phyloP scores from a whole-genome alignment of 305 asterid species.

The Fraxinus nigra region DNA sequence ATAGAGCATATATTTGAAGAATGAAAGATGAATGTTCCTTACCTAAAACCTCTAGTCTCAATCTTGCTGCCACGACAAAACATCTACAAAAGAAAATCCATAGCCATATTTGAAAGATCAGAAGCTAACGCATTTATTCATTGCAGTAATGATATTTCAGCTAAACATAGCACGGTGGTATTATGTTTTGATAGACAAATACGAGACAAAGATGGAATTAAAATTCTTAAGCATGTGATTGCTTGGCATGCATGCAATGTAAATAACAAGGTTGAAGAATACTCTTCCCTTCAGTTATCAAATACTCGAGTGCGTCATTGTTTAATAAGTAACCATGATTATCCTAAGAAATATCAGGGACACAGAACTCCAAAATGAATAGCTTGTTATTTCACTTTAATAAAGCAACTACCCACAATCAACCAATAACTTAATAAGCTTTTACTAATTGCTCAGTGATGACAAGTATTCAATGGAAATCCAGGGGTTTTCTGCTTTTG shows the following conservation, averaged over 20 bases:
- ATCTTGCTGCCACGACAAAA: constrained; percentile 91
- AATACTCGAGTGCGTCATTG: neutral
- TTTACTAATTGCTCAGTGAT: neutral
- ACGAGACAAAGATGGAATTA: neutral
- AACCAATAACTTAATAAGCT: neutral
- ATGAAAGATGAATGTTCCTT: constrained; percentile 21
- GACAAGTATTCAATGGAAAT: neutral
- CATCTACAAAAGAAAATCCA: constrained; percentile 48
- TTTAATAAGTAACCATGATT: neutral
- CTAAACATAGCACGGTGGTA: neutral
- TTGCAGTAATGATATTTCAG: neutral
- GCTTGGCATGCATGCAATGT: neutral
- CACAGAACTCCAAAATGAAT: neutral
- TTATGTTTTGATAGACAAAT: neutral
- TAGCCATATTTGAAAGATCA: constrained; percentile 22
- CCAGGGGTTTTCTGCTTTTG: neutral
- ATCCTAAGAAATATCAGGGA: neutral
- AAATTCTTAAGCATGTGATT: neutral
- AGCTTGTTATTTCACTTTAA: neutral
- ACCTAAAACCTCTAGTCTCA: constrained; percentile 86
- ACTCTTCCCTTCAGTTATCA: neutral
- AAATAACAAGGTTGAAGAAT: neutral
- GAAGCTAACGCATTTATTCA: constrained; percentile 12
- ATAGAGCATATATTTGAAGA: neutral
- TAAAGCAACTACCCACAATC: neutral